Evolutionary conservation across 257 asterid genomes (phyloP), one percentile per base, ranked within the genome.

Genomic region (Plantago major): DNA sequence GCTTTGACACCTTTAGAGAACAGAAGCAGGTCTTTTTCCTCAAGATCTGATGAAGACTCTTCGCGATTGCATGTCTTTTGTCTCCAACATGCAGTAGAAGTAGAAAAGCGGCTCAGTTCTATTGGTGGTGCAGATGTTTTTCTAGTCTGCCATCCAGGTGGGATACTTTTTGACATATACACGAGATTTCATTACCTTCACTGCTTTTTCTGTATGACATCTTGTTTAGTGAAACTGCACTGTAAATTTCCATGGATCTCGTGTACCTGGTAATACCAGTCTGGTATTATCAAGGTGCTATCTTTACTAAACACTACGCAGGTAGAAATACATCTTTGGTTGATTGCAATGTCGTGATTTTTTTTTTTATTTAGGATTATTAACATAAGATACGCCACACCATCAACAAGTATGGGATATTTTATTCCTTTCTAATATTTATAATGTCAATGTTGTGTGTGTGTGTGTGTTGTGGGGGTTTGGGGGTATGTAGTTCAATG

Each of bases 61-160:
- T 87, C 88, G 67, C 82, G 96, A 59, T 82, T 81, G 82, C 99
- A 93, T 63, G 89, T 93, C 61, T 93, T 93, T 79, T 93, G 99
- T 70, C 99, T 93, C 59, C 82, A 93, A 69, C 97, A 89, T 76
- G 96, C 99, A 52, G 71, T 83, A 43, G 90, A 87, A 80, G 96
- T 89, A 57, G 81, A 87, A 55, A 79, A 84, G 58, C 78, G 69
- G 73, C 96, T 93, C 74, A 80, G 79, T 51, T 55, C 68, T 53
- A 51, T 93, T 67, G 99, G 99, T 52, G 99, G 99, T n/a, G 90
- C 84, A 45, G 84, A 69, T 43, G 74, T 93, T 76, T 74, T 81
- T 58, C 94, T 93, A 37, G 82, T 85, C 68, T 93, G 99, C 78
- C 99, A 93, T 74, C 97, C 99, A 73, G 99, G 99, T 89, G 72